These are phyloP conservation scores for Anthracocystis walkeri DNA, from an alignment of 1,284 basidiomycete species.

Conservation along the genomic window DNA sequence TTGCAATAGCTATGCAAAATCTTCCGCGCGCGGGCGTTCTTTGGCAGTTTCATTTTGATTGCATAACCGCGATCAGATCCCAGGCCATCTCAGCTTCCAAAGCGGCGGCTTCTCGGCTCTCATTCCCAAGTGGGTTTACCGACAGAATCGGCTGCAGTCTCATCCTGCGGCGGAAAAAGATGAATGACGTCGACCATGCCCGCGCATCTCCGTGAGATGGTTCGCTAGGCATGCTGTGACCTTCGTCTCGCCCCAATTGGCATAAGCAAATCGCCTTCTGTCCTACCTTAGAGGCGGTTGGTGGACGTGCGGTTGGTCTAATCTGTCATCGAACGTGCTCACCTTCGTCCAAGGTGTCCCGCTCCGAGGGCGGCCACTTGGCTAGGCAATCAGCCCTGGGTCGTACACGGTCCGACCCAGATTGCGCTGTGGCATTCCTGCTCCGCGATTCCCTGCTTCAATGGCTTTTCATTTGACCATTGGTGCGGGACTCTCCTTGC, in stretches of 20 bases:
- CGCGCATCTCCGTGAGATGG: neutral
- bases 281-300: neutral
- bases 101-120: neutral
- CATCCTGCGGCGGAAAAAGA: neutral
- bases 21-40: neutral
- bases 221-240: neutral
- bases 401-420: neutral
- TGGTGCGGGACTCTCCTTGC: too few species aligned
- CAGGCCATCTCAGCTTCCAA: neutral
- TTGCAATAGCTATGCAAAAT: neutral
- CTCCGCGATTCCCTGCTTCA: neutral
- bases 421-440: neutral
- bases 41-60: neutral
- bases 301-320: neutral
- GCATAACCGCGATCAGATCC: neutral
- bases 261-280: neutral
- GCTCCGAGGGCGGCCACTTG: neutral
- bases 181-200: slow-evolving; percentile 1
- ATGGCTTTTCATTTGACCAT: neutral
- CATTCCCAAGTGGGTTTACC: neutral
- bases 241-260: too few species aligned
- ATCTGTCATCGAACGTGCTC: neutral
- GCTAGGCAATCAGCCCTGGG: neutral
- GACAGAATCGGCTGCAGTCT: slow-evolving; percentile 1
- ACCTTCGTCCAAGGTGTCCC: neutral